phyloP scores from a whole-genome alignment of 2,329 filamentous ascomycete genomes.

The Aspergillus candidus region DNA sequence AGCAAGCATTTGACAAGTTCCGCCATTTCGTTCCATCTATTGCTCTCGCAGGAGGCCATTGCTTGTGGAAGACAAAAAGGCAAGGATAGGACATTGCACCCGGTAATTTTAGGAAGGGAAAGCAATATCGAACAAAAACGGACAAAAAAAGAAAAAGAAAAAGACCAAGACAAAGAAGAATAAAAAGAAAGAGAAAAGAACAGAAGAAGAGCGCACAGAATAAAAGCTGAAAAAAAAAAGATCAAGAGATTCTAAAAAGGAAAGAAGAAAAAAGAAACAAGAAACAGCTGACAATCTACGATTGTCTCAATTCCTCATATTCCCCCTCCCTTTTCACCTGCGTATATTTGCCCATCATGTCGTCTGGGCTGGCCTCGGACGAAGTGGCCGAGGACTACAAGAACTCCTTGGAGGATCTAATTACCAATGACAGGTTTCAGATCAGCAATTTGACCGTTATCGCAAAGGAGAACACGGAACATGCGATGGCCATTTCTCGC shows the following conservation, averaged over 20 bases:
- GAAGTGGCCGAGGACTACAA: slow-evolving; percentile 95
- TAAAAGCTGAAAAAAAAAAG: slow-evolving; percentile 3
- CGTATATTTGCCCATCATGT: slow-evolving; percentile 50
- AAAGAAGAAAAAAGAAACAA: slow-evolving; percentile 9
- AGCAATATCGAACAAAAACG: slow-evolving; percentile 9
- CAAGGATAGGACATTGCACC: slow-evolving; percentile 15
- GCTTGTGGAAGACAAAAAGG: slow-evolving; percentile 20
- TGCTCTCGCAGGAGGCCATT: slow-evolving; percentile 25
- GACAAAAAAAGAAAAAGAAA: slow-evolving; percentile 11
- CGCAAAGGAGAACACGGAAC: slow-evolving; percentile 93
- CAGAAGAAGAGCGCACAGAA: slow-evolving; percentile 9
- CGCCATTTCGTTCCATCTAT: slow-evolving; percentile 33
- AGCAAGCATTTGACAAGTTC: slow-evolving; percentile 42
- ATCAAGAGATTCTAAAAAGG: slow-evolving; percentile 11
- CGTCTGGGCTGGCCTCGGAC: slow-evolving; percentile 57
- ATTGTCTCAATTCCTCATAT: slow-evolving; percentile 5
- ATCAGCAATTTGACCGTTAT: slow-evolving; percentile 97
- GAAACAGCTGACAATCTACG: slow-evolving; percentile 3
- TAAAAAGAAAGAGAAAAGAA: slow-evolving; percentile 9
- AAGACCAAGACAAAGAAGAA: slow-evolving; percentile 15
- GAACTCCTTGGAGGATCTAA: slow-evolving; percentile 85
- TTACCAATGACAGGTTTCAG: slow-evolving; percentile 84
- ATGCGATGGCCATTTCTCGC: slow-evolving; percentile 86
- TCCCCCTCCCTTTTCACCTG: slow-evolving; percentile 8
- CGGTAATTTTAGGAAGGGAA: slow-evolving; percentile 11